Base-by-base conservation (phyloP, 108 stramenopile genomes). In the Skeletonema marinoi region DNA sequence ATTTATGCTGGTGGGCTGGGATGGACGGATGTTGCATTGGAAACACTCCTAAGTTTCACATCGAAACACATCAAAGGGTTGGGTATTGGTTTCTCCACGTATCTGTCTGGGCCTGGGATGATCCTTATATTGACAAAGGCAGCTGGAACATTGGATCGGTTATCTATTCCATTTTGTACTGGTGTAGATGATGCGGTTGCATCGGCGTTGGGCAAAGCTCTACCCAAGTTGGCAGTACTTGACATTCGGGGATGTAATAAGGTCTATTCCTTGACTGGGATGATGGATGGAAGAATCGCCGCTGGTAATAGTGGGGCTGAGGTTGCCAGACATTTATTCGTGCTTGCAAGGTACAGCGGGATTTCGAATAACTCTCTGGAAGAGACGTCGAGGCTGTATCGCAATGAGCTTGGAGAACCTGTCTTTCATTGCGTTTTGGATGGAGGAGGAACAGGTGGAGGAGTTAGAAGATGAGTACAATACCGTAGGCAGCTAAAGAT, bases 101-200 rank as follows among this genome's bases (percentile, higher is more conserved):
- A 75, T 19, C 44, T 89, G 0, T 88, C 93, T 0, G 68, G 83
- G 14, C 78, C 76, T 29, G 90, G 86, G 32, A 81, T 91, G 44
- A 77, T 89, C 42, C 51, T 80, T 25, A 73, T 88, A 29, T 48
- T 92, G 73, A 35, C 32, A 1, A 71, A 70, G 56, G 64, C 67
- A 42, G 74, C 78, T 10, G 39, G 61, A 11, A 74, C 87, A 10
- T 64, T 92, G 44, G 67, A 77, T 44, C 81, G 82, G 9, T 75
- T 94, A 38, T 83, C 90, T 19, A 65, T 94, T 21, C 87, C 91
- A 59, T 94, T 94, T 87, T 90, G 89, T 67, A 87, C 88, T 65
- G 71, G 75, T 12, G 84, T 94, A 66, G 91, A 92, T 75, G 89
- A 90, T 70, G 87, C 93, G 9, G 72, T 82, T 42, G 60, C 85